phyloP scores from a whole-genome alignment of 176 grass and related monocot species.

The Musa schizocarpa region DNA sequence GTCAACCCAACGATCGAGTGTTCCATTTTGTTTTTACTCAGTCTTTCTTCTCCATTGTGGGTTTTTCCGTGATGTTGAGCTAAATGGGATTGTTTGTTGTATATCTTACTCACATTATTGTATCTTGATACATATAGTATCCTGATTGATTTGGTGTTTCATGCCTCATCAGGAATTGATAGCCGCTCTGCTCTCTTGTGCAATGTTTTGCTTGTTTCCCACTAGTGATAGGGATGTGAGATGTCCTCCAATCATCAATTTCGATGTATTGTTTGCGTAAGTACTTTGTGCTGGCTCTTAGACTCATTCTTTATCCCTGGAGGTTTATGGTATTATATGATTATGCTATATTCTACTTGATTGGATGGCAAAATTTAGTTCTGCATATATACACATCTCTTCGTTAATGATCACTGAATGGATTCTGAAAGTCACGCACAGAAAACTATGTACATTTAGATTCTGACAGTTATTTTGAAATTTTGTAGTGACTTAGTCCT shows the following conservation, averaged over 20 bases:
- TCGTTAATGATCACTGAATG: too few relatives aligned
- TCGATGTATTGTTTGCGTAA: conserved; percentile 68
- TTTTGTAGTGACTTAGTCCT: too few relatives aligned
- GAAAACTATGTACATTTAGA: too few relatives aligned
- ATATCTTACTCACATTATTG: not conserved
- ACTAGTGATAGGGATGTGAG: conserved; percentile 38
- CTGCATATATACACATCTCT: not conserved
- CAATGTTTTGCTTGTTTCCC: conserved; percentile 85
- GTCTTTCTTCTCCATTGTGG: not conserved
- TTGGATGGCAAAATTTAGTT: not conserved
- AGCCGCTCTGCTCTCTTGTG: conserved; percentile 67
- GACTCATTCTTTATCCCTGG: not conserved
- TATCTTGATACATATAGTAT: not conserved
- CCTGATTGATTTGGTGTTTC: not conserved
- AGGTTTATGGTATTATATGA: not conserved
- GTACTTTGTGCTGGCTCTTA: not conserved
- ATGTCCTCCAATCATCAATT: conserved; percentile 62
- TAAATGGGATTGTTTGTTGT: not conserved
- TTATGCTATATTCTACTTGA: not conserved
- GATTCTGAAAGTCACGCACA: too few relatives aligned
- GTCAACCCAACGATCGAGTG: not conserved
- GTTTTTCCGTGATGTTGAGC: not conserved
- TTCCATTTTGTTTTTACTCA: not conserved
- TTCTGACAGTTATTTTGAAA: too few relatives aligned
- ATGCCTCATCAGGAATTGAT: conserved; percentile 48